Conservation (phyloP, 345 rosid species). For the Erysimum cheiranthoides region DNA sequence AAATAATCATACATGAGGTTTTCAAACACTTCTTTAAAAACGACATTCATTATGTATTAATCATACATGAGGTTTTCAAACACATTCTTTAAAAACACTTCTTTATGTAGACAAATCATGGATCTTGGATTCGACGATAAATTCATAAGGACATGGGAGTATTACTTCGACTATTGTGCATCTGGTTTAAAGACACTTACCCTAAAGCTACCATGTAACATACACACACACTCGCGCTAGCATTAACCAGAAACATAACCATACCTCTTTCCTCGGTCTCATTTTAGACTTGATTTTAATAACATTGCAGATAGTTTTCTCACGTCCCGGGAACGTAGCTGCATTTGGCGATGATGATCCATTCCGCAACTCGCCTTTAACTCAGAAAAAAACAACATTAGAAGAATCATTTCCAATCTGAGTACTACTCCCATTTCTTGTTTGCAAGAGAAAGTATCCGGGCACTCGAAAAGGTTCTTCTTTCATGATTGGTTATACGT, state of each 20-base stretch:
- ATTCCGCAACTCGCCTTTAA: slow-evolving; percentile 45
- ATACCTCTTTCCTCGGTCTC: background rate
- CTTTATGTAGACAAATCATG: no score
- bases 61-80: no score
- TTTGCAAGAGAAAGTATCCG: no score
- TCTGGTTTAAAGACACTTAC: slow-evolving; percentile 77
- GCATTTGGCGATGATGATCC: slow-evolving; percentile 53
- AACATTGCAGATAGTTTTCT: slow-evolving; percentile 59
- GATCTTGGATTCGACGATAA: slow-evolving; percentile 71
- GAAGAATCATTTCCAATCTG: background rate
- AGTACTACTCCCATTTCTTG: background rate
- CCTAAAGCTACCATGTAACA: slow-evolving; percentile 75
- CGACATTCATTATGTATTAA: no score
- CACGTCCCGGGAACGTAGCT: slow-evolving; percentile 65
- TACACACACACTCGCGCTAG: background rate
- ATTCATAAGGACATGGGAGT: slow-evolving; percentile 86
- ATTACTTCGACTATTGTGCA: slow-evolving; percentile 77
- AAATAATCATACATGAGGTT: no score
- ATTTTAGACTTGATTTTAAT: background rate
- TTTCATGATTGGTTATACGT: no score
- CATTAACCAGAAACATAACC: background rate
- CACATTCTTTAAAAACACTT: no score
- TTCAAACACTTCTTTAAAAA: no score
- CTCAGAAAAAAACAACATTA: background rate
- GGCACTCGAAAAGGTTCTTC: no score